Evolutionary conservation across 2,329 filamentous ascomycete species (phyloP).

Genomic region (Monosporascus ibericus): DNA sequence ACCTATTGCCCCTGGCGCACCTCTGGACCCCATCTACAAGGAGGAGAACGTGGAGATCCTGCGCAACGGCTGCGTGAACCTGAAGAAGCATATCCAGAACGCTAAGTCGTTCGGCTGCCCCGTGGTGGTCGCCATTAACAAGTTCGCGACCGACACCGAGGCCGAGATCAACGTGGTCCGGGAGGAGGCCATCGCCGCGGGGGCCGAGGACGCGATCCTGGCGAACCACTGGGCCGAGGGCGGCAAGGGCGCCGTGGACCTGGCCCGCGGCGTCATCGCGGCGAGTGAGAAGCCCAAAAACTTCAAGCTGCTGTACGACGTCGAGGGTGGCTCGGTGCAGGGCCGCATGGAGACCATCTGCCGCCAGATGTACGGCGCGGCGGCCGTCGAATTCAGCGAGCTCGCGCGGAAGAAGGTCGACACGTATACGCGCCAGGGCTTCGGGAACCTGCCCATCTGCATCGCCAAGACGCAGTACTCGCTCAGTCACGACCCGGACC

Average conservation of each 20-base stretch:
- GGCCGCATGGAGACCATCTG: slow-evolving; percentile 88
- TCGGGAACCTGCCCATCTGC: slow-evolving; percentile 89
- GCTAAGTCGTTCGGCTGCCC: slow-evolving; percentile 85
- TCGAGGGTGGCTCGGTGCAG: slow-evolving; percentile 68
- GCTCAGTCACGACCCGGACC: slow-evolving; percentile 81
- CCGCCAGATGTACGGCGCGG: slow-evolving; percentile 90
- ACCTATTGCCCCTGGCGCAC: slow-evolving; percentile 80
- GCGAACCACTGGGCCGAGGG: slow-evolving; percentile 97
- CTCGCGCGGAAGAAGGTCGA: slow-evolving; percentile 94
- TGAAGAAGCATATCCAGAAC: slow-evolving; percentile 92
- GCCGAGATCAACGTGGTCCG: slow-evolving; percentile 85
- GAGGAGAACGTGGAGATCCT: slow-evolving; percentile 92
- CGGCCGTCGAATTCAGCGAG: slow-evolving; percentile 85
- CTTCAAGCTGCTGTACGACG: slow-evolving; percentile 79
- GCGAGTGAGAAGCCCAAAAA: slow-evolving; percentile 79
- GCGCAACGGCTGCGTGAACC: slow-evolving; percentile 83
- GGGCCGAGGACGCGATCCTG: slow-evolving; percentile 87
- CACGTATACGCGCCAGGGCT: slow-evolving; percentile 87
- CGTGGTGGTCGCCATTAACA: slow-evolving; percentile 95
- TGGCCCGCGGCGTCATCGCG: slow-evolving; percentile 79
- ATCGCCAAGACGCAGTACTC: slow-evolving; percentile 99
- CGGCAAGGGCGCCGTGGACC: slow-evolving; percentile 80
- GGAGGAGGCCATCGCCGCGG: slow-evolving; percentile 85
- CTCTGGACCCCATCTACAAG: slow-evolving; percentile 82
- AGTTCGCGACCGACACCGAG: slow-evolving; percentile 88